Percentiles rank a stretch among this genome's conserved stretches.
Evolutionary conservation across 345 rosid species (phyloP).

Genomic region (Pugionium cornutum): DNA sequence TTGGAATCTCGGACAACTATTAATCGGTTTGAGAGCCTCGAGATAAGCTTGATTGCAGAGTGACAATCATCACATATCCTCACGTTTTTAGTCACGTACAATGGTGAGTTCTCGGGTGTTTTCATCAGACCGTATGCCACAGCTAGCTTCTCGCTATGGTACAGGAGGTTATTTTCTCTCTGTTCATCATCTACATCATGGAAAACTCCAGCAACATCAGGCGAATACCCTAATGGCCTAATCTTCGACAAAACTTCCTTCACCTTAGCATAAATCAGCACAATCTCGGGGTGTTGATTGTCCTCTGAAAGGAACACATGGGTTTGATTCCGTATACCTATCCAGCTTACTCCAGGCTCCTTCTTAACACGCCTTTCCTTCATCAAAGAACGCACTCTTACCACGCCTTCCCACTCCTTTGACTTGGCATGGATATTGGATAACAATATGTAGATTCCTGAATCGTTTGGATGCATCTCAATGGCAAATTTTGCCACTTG

Average conservation of each 20-base stretch:
- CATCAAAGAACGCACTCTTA: slow-evolving; percentile 63
- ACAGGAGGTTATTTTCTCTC: slow-evolving; percentile 65
- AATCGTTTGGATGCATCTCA: slow-evolving; percentile 53
- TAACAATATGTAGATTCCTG: slow-evolving; percentile 51
- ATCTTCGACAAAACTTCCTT: slow-evolving; percentile 61
- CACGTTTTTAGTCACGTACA: slow-evolving; percentile 64
- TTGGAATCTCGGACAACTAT: slow-evolving; percentile 77
- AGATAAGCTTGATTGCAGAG: slow-evolving; percentile 69
- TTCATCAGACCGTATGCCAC: slow-evolving; percentile 76
- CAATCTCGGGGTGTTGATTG: slow-evolving; percentile 59
- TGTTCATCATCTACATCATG: slow-evolving; percentile 89
- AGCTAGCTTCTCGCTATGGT: slow-evolving; percentile 89
- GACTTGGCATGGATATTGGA: slow-evolving; percentile 62
- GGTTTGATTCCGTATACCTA: slow-evolving; percentile 52
- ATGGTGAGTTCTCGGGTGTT: slow-evolving; percentile 57
- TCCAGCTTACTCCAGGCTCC: slow-evolving; percentile 94
- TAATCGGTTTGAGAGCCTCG: slow-evolving; percentile 54
- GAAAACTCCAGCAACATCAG: slow-evolving; percentile 55
- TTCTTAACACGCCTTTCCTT: slow-evolving; percentile 62
- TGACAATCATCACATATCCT: slow-evolving; percentile 94
- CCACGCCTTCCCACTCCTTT: slow-evolving; percentile 74
- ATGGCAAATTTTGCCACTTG: slow-evolving; percentile 52
- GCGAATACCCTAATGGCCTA: slow-evolving; percentile 65
- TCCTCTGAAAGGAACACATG: slow-evolving; percentile 73
- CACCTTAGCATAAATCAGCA: slow-evolving; percentile 56